Conservation (phyloP, 805 yeast species). For the Blastobotrys robertii region DNA sequence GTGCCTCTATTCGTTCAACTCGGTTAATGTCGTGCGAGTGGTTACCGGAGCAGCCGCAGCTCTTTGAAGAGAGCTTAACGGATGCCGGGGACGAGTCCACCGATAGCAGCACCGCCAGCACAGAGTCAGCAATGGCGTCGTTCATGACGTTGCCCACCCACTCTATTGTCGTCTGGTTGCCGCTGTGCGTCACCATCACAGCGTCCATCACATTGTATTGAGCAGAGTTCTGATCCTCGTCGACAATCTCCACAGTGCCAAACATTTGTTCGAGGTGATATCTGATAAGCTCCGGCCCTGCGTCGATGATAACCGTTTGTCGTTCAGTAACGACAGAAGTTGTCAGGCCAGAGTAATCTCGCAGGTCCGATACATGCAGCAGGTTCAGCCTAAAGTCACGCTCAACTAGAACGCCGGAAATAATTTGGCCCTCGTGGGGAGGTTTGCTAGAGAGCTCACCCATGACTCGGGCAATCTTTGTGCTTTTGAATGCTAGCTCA, state of each 20-base stretch:
- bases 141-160: constrained; percentile 88
- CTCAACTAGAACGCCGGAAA: constrained; percentile 83
- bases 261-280: constrained; percentile 97
- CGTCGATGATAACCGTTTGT: constrained; percentile 68
- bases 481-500: constrained; percentile 66
- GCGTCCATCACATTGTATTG: constrained; percentile 52
- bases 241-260: constrained; percentile 61
- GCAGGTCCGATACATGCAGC: constrained; percentile 74
- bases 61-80: constrained; percentile 68
- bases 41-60: constrained; percentile 35
- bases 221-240: constrained; percentile 34
- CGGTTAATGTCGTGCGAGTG: constrained; percentile 27
- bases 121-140: constrained; percentile 91
- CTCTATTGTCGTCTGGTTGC: constrained; percentile 55
- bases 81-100: constrained; percentile 95
- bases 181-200: constrained; percentile 41
- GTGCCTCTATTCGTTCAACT: constrained; percentile 44
- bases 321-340: constrained; percentile 78
- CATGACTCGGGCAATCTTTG: constrained; percentile 70
- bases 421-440: constrained; percentile 34
- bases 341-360: constrained; percentile 79
- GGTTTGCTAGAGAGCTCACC: constrained; percentile 46
- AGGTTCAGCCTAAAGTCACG: constrained; percentile 82
- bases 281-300: constrained; percentile 66
- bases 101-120: constrained; percentile 79